These are phyloP conservation scores for Oxytropis ochrocephala DNA, from an alignment of 306 rosid species.

Conservation along the genomic window DNA sequence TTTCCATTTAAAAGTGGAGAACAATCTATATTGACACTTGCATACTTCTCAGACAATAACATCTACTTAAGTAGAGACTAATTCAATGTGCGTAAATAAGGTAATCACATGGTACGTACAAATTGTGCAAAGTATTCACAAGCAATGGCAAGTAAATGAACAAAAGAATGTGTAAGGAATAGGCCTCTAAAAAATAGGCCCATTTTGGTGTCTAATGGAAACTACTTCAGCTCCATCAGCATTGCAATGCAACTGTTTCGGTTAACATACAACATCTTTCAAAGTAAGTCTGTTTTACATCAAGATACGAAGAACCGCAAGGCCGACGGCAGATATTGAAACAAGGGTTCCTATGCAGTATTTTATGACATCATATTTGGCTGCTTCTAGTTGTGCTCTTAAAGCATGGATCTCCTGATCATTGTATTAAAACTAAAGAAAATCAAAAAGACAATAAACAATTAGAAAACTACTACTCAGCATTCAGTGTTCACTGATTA, in stretches of 20 bases:
- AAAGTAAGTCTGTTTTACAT: slow-evolving; percentile 46
- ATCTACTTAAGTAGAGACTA: background rate
- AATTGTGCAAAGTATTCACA: slow-evolving; percentile 8
- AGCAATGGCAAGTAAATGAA: background rate
- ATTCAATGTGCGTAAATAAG: background rate
- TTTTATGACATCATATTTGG: slow-evolving; percentile 91
- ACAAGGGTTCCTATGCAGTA: slow-evolving; percentile 97
- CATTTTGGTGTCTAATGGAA: slow-evolving; percentile 8
- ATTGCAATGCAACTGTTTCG: background rate
- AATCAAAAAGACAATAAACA: background rate
- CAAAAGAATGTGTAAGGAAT: slow-evolving; percentile 22
- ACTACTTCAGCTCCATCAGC: slow-evolving; percentile 14
- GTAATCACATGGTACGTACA: background rate
- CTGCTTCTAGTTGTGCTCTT: slow-evolving; percentile 91
- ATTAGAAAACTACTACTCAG: background rate
- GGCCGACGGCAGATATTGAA: slow-evolving; percentile 93
- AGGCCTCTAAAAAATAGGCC: slow-evolving; percentile 23
- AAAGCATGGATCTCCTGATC: slow-evolving; percentile 82
- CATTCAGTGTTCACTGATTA: background rate
- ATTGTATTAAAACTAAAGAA: background rate
- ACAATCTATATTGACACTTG: background rate
- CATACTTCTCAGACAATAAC: background rate
- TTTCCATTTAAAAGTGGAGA: background rate
- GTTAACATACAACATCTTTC: slow-evolving; percentile 24
- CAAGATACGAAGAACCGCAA: slow-evolving; percentile 77